phyloP scores from a whole-genome alignment of 352 stramenopile genomes.

The Globisporangium alternatum region DNA sequence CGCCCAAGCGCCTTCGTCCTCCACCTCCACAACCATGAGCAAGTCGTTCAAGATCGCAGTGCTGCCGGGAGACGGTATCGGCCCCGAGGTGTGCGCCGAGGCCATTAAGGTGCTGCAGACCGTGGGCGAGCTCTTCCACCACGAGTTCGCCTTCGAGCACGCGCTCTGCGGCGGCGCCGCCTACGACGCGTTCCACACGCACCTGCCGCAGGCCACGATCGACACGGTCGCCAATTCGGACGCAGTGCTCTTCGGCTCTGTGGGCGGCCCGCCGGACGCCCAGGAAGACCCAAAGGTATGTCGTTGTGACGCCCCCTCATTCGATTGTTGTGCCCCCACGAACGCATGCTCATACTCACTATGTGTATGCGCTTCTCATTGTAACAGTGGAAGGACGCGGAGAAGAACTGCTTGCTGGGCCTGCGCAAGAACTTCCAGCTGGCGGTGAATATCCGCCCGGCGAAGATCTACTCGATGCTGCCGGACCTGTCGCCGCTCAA shows the following conservation, averaged over 20 bases:
- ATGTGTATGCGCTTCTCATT: not conserved
- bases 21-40: constrained; percentile 24
- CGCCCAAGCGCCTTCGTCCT: constrained; percentile 9
- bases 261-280: constrained; percentile 94
- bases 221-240: constrained; percentile 88
- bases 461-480: constrained; percentile 98
- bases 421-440: constrained; percentile 98
- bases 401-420: constrained; percentile 96
- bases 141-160: constrained; percentile 92
- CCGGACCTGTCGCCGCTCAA: constrained; percentile 97
- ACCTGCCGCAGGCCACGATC: constrained; percentile 95
- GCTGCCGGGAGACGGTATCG: constrained; percentile 97
- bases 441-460: constrained; percentile 97
- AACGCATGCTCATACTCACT: not conserved
- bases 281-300: constrained; percentile 79
- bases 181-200: constrained; percentile 88
- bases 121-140: constrained; percentile 75
- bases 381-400: constrained; percentile 76
- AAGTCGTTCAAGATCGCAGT: constrained; percentile 90
- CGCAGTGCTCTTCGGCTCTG: constrained; percentile 95
- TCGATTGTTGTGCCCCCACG: not conserved
- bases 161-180: constrained; percentile 95
- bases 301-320: not conserved
- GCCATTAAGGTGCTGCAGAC: constrained; percentile 90
- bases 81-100: constrained; percentile 97